Evolutionary conservation across 2,329 filamentous ascomycete genomes (phyloP).

Genomic region (Ophiobolus disseminans): DNA sequence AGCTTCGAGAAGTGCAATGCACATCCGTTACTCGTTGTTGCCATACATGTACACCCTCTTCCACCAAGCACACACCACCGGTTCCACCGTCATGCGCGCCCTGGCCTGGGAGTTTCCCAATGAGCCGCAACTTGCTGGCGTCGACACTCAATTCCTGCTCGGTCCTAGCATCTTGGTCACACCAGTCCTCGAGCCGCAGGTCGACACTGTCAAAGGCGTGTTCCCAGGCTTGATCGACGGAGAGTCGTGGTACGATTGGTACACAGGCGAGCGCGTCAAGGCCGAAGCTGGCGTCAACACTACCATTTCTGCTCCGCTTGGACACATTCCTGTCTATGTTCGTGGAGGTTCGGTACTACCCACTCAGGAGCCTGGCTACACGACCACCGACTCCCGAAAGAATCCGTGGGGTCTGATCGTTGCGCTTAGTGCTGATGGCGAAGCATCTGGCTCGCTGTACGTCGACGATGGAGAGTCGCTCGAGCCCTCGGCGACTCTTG

Average conservation of each 20-base stretch:
- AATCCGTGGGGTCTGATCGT: conserved; percentile 73
- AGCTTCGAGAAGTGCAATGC: conserved; percentile 71
- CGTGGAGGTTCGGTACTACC: conserved; percentile 73
- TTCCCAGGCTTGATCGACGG: conserved; percentile 70
- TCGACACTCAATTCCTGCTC: conserved; percentile 75
- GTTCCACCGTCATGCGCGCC: conserved; percentile 75
- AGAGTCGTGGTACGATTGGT: conserved; percentile 80
- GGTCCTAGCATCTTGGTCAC: conserved; percentile 70
- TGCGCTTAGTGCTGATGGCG: conserved; percentile 63
- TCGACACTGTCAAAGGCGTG: conserved; percentile 68
- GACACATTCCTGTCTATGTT: conserved; percentile 75
- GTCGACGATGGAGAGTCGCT: conserved; percentile 78
- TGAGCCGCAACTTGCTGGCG: conserved; percentile 70
- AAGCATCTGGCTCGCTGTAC: conserved; percentile 69
- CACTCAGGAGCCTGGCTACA: conserved; percentile 71
- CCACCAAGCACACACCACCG: conserved; percentile 69
- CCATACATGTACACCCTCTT: conserved; percentile 81
- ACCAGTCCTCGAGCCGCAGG: conserved; percentile 70
- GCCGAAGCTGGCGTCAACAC: conserved; percentile 63
- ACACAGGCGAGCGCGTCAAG: conserved; percentile 66
- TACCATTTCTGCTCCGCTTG: conserved; percentile 66
- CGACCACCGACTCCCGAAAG: conserved; percentile 67
- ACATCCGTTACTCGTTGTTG: conserved; percentile 72
- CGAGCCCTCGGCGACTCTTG: conserved; percentile 61
- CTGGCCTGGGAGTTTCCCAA: conserved; percentile 77